Base-by-base conservation (phyloP, 495 filamentous ascomycete species). In the Clohesyomyces aquaticus region DNA sequence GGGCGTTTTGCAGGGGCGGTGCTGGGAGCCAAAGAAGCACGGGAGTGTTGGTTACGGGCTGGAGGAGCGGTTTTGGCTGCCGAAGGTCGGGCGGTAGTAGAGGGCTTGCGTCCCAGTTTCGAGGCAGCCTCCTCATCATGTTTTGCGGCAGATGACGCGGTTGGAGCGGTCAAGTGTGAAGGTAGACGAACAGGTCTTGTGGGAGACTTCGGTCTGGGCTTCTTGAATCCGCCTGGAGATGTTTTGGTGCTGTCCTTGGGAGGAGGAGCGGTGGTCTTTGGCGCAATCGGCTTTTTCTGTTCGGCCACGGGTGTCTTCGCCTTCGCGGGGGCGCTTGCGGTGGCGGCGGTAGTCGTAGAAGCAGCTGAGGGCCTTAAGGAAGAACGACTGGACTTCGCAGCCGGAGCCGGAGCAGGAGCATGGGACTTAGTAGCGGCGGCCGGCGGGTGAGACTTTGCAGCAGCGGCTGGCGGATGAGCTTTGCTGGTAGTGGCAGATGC, bases 131-230 rank as follows among this genome's bases (percentile, higher is more conserved):
- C 52, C 54, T 63, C 65, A 0, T 71, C 74, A 60, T 74, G 74
- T 52, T 74, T 77, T 14, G 76, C 76, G 14, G 68, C 65, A 16
- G 69, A 76, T 0, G 74, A 61, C 4, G 76, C 75, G 4, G 76
- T 78, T 2, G 76, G 76, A 2, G 75, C 75, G 26, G 67, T 73
- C 26, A 78, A 69, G 46, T 76, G 76, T 2, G 75, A 72, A 1
- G 76, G 73, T 0, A 77, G 64, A 6, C 67, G 63, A 22, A 73
- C 58, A n/a, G 76, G 73, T 11, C 74, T 72, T 12, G 76, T 78
- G 28, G 70, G 70, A 23, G 73, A 73, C 48, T 70, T 72, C 38
- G 71, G 70, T 51, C 25, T 69, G 4, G 71, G 71, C 61, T 76
- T 77, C 45, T 65, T 29, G 46, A 74, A 73, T 25, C 66, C 52